A percentile compares a stretch with the other conserved stretches of the same genome.
Evolutionary conservation across 345 rosid genomes (phyloP).

Genomic region (Syzygium aromaticum): DNA sequence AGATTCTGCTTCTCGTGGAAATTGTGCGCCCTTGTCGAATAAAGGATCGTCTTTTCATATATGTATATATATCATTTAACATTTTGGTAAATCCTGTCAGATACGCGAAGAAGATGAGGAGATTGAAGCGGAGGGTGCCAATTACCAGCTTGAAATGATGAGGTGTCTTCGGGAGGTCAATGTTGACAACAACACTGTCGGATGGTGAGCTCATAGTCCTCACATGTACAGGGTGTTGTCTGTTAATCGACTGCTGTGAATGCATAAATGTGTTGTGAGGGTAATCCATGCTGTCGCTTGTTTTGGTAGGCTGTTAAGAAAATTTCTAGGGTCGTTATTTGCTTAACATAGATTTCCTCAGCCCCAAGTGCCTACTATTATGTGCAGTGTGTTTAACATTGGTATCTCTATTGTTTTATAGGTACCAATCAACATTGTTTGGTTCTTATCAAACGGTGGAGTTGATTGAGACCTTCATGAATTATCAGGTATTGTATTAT

Average conservation of each 20-base stretch:
- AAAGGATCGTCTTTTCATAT: not conserved
- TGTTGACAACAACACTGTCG: slow-evolving; percentile 97
- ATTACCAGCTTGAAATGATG: slow-evolving; percentile 99
- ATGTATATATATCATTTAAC: too few relatives aligned
- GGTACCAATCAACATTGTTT: slow-evolving; percentile 94
- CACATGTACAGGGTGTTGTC: not conserved
- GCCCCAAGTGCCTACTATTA: not conserved
- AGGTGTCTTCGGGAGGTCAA: slow-evolving; percentile 96
- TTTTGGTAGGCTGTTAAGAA: not conserved
- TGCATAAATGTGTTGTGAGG: not conserved
- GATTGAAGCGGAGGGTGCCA: slow-evolving; percentile 98
- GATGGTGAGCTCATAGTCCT: slow-evolving; percentile 45
- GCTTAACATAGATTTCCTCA: not conserved
- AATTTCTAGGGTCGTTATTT: not conserved
- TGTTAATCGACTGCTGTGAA: not conserved
- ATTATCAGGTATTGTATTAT: slow-evolving; percentile 69
- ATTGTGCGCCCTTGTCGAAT: not conserved
- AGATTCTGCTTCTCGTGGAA: not conserved
- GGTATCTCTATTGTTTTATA: slow-evolving; percentile 13
- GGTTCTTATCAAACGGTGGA: slow-evolving; percentile 94
- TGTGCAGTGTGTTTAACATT: not conserved
- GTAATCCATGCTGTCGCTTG: not conserved
- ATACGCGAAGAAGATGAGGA: slow-evolving; percentile 91
- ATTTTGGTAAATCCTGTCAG: slow-evolving; percentile 14
- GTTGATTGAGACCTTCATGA: slow-evolving; percentile 96